Percentiles rank a stretch among this genome's conserved stretches.
Evolutionary conservation across 2,329 filamentous ascomycete genomes (phyloP).

Genomic region (Alternaria ethzedia): DNA sequence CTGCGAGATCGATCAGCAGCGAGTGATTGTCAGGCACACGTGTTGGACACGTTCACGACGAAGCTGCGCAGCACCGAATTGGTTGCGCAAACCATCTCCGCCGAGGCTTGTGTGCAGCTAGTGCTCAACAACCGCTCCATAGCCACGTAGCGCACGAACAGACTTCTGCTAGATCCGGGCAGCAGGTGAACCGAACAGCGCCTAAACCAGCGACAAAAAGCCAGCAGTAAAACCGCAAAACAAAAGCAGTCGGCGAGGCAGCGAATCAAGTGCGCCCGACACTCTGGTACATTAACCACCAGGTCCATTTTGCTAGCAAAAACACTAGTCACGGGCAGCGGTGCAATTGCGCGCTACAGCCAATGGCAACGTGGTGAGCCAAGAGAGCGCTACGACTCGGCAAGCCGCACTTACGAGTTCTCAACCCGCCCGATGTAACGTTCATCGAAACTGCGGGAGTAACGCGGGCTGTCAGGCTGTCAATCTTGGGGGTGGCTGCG

Average conservation of each 20-base stretch:
- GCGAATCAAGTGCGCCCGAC: conserved; percentile 19
- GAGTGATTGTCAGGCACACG: conserved; percentile 10
- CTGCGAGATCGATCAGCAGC: conserved; percentile 16
- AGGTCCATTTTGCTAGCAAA: conserved; percentile 8
- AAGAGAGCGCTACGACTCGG: conserved; percentile 4
- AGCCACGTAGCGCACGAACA: neutral
- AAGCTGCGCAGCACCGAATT: neutral
- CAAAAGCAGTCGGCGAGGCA: conserved; percentile 23
- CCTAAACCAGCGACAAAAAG: conserved; percentile 5
- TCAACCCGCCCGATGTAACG: conserved; percentile 18
- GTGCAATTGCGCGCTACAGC: conserved; percentile 19
- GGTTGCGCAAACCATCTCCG: neutral
- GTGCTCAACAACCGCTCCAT: conserved; percentile 4
- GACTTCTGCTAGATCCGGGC: conserved; percentile 4
- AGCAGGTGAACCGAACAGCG: conserved; percentile 14
- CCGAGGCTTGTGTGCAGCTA: neutral
- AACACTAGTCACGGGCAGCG: conserved; percentile 14
- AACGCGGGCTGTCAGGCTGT: conserved; percentile 14
- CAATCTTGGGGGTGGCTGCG: conserved; percentile 11
- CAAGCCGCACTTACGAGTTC: conserved; percentile 6
- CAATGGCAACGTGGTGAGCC: conserved; percentile 13
- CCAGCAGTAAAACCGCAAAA: conserved; percentile 6
- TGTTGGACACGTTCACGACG: conserved; percentile 8
- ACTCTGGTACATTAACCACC: conserved; percentile 19
- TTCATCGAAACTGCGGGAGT: conserved; percentile 16